Conservation (phyloP, 352 stramenopile species). For the Saprolegnia diclina region DNA sequence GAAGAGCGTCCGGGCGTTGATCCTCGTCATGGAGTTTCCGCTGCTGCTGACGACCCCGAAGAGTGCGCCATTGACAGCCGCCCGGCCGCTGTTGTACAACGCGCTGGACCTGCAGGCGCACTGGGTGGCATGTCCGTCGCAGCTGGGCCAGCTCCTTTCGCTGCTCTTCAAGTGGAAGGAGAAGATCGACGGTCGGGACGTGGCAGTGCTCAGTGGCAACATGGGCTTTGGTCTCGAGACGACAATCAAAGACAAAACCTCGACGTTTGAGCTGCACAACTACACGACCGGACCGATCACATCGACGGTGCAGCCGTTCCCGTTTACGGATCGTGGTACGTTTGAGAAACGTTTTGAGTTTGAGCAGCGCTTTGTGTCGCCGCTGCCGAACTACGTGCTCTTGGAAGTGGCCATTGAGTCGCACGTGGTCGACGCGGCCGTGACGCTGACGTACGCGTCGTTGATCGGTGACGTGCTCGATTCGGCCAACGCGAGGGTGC, state of each 20-base stretch:
- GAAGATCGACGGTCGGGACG: conserved; percentile 57
- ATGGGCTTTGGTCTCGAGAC: conserved; percentile 61
- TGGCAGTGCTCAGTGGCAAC: conserved; percentile 61
- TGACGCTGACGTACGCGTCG: conserved; percentile 18
- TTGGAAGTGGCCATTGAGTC: conserved; percentile 32
- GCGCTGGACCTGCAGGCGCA: conserved; percentile 45
- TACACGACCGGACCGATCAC: conserved; percentile 52
- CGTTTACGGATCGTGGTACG: conserved; percentile 56
- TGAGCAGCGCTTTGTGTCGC: conserved; percentile 13
- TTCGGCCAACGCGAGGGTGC: conserved; percentile 30
- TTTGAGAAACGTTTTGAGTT: conserved; percentile 39
- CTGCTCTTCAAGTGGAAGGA: conserved; percentile 74
- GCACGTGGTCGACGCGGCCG: conserved; percentile 15
- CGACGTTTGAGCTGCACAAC: conserved; percentile 46
- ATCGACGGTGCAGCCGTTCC: conserved; percentile 43
- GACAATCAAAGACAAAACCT: conserved; percentile 44
- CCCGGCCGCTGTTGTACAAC: conserved; percentile 37
- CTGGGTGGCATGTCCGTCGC: conserved; percentile 57
- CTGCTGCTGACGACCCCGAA: conserved; percentile 50
- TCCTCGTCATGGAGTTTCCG: conserved; percentile 63
- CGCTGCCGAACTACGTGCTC: conserved; percentile 49
- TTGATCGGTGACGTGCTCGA: conserved; percentile 47
- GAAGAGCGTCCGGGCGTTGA: conserved; percentile 51
- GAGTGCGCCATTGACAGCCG: neutral
- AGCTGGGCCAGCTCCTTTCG: conserved; percentile 61